These are phyloP conservation scores for Biscogniauxia sp. DNA, from an alignment of 2,329 filamentous ascomycete species.

Conservation along the genomic window DNA sequence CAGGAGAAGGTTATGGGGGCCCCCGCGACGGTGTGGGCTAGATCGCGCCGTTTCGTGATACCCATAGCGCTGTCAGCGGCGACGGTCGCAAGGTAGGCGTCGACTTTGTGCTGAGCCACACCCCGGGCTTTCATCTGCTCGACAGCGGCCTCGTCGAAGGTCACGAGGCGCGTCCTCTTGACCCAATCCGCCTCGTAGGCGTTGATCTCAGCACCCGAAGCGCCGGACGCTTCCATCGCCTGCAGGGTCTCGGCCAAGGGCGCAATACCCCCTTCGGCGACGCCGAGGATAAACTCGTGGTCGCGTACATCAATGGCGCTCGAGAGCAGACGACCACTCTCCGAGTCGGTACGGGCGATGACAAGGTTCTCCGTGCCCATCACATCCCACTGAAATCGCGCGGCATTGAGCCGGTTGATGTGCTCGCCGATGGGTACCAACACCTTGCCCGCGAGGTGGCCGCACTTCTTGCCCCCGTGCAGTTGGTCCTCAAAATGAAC, in stretches of 20 bases:
- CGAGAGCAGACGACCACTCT: constrained; percentile 86
- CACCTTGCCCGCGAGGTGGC: constrained; percentile 93
- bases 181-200: constrained; percentile 85
- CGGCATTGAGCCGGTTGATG: constrained; percentile 89
- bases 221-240: constrained; percentile 80
- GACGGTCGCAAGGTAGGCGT: constrained; percentile 64
- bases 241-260: constrained; percentile 87
- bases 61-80: constrained; percentile 69
- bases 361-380: constrained; percentile 96
- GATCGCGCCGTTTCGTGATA: constrained; percentile 69
- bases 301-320: constrained; percentile 91
- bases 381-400: constrained; percentile 96
- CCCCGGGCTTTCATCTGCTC: constrained; percentile 69
- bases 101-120: constrained; percentile 60
- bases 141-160: constrained; percentile 87
- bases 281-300: constrained; percentile 93
- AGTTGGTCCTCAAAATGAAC: constrained; percentile 98
- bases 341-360: constrained; percentile 92
- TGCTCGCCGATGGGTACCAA: constrained; percentile 92
- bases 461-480: constrained; percentile 97
- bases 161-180: constrained; percentile 78
- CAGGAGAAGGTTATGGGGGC: constrained; percentile 78
- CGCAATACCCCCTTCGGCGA: constrained; percentile 69
- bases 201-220: constrained; percentile 77
- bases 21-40: constrained; percentile 67